Evolutionary conservation across 1,284 basidiomycete genomes (phyloP).

Genomic region (Moniliophthora roreri): DNA sequence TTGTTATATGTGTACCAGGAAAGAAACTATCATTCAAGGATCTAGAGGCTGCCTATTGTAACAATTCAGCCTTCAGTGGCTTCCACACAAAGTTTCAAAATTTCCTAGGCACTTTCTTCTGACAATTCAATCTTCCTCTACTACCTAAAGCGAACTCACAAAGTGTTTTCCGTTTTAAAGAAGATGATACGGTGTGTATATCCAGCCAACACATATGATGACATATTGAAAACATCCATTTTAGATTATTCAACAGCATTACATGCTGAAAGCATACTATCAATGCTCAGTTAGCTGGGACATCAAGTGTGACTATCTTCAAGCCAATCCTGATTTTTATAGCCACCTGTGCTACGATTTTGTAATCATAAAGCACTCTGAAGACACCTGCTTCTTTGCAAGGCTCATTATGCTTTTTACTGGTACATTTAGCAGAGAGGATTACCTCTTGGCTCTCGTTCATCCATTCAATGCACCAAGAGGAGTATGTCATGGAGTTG

Average conservation of each 20-base stretch:
- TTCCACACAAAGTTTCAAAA: too few species aligned
- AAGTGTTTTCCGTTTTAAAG: background rate
- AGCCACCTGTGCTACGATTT: background rate
- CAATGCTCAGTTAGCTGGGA: background rate
- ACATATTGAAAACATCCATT: background rate
- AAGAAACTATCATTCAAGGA: too few species aligned
- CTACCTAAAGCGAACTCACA: too few species aligned
- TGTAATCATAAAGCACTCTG: background rate
- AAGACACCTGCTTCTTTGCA: background rate
- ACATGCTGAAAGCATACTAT: background rate
- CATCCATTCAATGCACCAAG: background rate
- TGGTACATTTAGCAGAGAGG: background rate
- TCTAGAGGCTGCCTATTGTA: too few species aligned
- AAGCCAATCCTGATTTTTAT: background rate
- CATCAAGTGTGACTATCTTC: background rate
- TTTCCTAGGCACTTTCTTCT: too few species aligned
- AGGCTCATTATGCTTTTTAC: background rate
- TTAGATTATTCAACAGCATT: background rate
- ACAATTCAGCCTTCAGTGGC: too few species aligned
- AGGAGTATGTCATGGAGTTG: background rate
- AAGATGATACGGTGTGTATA: background rate
- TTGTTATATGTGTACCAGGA: too few species aligned
- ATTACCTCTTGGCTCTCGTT: background rate
- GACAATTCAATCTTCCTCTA: too few species aligned
- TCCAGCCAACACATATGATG: too few species aligned